A percentile compares a stretch with the other conserved stretches of the same genome.
These are phyloP conservation scores for Lodderomyces orthopsilosis DNA, from an alignment of 1,139 yeast species.

Conservation along the genomic window DNA sequence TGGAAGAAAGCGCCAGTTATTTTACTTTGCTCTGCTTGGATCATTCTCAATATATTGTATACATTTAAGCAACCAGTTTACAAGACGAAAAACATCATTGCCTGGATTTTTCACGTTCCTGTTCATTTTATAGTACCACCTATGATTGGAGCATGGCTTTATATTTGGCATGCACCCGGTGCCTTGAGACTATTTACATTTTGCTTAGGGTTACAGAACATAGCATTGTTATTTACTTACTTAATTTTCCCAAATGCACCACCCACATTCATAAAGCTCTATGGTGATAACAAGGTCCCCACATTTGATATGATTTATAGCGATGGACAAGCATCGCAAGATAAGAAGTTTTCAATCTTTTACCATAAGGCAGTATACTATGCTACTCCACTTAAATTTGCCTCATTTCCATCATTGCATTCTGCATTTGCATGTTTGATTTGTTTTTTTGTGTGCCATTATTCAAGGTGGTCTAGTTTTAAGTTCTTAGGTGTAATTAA, in stretches of 20 bases:
- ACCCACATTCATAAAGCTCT: conserved; percentile 63
- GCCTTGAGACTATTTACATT: conserved; percentile 49
- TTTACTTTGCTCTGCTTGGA: conserved; percentile 35
- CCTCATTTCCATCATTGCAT: conserved; percentile 66
- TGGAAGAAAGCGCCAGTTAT: conserved; percentile 22
- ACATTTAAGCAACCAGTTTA: conserved; percentile 30
- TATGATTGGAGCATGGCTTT: conserved; percentile 58
- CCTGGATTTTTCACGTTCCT: conserved; percentile 60
- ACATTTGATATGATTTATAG: conserved; percentile 62
- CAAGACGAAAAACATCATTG: conserved; percentile 45
- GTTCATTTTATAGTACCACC: conserved; percentile 59
- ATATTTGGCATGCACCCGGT: conserved; percentile 63
- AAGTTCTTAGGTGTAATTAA: conserved; percentile 33
- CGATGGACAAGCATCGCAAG: conserved; percentile 64
- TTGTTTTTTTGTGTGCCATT: conserved; percentile 44
- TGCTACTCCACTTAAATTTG: conserved; percentile 65
- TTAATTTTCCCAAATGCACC: conserved; percentile 64
- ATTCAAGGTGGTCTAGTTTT: conserved; percentile 37
- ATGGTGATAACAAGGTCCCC: conserved; percentile 53
- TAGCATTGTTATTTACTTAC: conserved; percentile 59
- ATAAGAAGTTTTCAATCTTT: conserved; percentile 51
- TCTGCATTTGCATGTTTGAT: conserved; percentile 59
- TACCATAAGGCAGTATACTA: conserved; percentile 58
- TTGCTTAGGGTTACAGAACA: conserved; percentile 56
- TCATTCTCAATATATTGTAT: conserved; percentile 38